These are phyloP conservation scores for Penicillium turbatum DNA, from an alignment of 495 filamentous ascomycete species.

Conservation along the genomic window DNA sequence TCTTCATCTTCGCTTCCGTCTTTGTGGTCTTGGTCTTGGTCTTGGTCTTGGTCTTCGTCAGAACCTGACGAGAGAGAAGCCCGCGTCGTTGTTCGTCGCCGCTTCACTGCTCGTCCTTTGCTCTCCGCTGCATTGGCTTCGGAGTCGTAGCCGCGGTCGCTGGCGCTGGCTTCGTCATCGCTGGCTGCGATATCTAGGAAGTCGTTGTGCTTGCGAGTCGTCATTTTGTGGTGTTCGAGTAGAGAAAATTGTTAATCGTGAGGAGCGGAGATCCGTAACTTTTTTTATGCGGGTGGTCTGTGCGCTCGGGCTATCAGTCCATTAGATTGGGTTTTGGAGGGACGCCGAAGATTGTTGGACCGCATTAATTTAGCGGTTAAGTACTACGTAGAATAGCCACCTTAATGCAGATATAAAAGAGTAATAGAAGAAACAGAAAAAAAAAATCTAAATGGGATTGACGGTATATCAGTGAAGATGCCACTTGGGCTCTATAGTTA, in stretches of 20 bases:
- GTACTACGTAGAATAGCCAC: too few relatives aligned
- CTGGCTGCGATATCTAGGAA: constrained; percentile 65
- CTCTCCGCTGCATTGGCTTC: constrained; percentile 57
- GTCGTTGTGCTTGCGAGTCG: constrained; percentile 66
- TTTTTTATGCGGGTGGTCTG: constrained; percentile 29
- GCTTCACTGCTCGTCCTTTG: constrained; percentile 64
- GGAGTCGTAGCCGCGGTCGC: constrained; percentile 61
- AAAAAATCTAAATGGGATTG: neutral
- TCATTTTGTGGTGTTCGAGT: constrained; percentile 42
- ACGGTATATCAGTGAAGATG: constrained; percentile 12
- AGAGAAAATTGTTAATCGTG: neutral
- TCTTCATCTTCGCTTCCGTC: constrained; percentile 25
- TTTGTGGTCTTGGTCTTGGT: constrained; percentile 25
- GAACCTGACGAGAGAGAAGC: constrained; percentile 36
- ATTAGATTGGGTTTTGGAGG: neutral
- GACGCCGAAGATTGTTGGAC: neutral
- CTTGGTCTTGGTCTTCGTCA: constrained; percentile 37
- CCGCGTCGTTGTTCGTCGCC: constrained; percentile 48
- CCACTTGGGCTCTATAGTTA: constrained; percentile 12
- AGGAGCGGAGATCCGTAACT: constrained; percentile 15
- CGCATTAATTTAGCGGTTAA: neutral
- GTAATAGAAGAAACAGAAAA: too few relatives aligned
- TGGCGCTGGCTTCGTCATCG: constrained; percentile 54
- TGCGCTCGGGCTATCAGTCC: constrained; percentile 8
- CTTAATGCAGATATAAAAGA: too few relatives aligned